A percentile compares a stretch with the other conserved stretches of the same genome.
Conservation (phyloP, 805 yeast species). For the Candida ortonii region DNA sequence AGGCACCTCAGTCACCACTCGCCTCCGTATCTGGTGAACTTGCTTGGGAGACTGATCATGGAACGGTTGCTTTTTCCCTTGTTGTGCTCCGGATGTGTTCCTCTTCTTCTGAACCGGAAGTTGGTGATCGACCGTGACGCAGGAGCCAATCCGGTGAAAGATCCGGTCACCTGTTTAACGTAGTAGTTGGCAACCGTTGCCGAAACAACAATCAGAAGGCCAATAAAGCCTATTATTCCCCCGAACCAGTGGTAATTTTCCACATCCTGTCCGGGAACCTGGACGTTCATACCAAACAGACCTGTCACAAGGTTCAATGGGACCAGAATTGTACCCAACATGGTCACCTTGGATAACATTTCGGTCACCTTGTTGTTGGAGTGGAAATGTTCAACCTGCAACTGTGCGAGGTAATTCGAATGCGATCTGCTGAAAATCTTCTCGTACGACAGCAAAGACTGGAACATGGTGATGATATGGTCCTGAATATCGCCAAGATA, state of each 20-base stretch:
- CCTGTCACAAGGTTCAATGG: conserved; percentile 92
- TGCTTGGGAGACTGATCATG: conserved; percentile 31
- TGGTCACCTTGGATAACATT: conserved; percentile 83
- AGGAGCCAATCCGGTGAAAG: conserved; percentile 8
- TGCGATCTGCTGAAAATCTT: conserved; percentile 91
- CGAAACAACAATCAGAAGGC: conserved; percentile 23
- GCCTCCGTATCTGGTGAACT: conserved; percentile 33
- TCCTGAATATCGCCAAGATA: conserved; percentile 95
- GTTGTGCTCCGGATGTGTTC: conserved; percentile 9
- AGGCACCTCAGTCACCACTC: too few relatives aligned
- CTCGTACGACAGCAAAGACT: conserved; percentile 83
- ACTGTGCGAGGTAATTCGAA: conserved; percentile 86
- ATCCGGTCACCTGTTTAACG: conserved; percentile 20
- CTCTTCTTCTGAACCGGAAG: conserved; percentile 30
- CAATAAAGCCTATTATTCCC: conserved; percentile 33
- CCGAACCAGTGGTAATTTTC: conserved; percentile 51
- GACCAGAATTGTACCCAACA: conserved; percentile 84
- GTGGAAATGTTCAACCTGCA: conserved; percentile 88
- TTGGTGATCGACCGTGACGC: conserved; percentile 26
- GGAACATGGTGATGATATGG: conserved; percentile 95
- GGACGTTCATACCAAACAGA: conserved; percentile 93
- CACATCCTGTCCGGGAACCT: conserved; percentile 67
- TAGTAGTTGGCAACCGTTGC: conserved; percentile 26
- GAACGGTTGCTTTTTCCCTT: conserved; percentile 26
- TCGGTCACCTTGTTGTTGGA: conserved; percentile 83